A percentile compares a stretch with the other conserved stretches of the same genome.
phyloP scores from a whole-genome alignment of 1,139 yeast species.

The Kodamaea fungicola region DNA sequence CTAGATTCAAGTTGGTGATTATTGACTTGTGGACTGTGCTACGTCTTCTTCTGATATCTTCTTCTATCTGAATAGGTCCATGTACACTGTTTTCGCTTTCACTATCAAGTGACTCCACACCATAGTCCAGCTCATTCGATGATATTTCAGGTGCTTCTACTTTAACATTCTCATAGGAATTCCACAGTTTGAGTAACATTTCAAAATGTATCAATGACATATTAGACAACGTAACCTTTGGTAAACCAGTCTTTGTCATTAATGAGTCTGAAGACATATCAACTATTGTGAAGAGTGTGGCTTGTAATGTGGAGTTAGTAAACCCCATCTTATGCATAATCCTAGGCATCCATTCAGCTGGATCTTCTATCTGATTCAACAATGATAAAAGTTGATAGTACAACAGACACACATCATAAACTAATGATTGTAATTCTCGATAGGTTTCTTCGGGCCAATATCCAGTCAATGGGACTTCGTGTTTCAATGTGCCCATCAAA shows the following conservation, averaged over 20 bases:
- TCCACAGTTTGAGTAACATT: constrained; percentile 1
- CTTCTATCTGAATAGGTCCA: neutral
- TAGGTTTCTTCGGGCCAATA: constrained; percentile 35
- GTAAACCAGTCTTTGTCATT: constrained; percentile 24
- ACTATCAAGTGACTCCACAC: neutral
- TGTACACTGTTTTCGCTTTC: neutral
- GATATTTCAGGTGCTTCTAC: neutral
- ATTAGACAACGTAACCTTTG: constrained; percentile 33
- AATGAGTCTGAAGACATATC: constrained; percentile 35
- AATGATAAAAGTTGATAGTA: constrained; percentile 24
- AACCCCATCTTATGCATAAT: constrained; percentile 31
- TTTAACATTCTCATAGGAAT: neutral
- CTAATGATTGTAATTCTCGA: constrained; percentile 19
- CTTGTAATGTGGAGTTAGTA: constrained; percentile 27
- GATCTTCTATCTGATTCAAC: constrained; percentile 26
- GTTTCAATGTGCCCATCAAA: constrained; percentile 26
- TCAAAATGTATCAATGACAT: constrained; percentile 32
- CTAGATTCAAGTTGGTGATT: constrained; percentile 23
- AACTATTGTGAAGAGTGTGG: constrained; percentile 29
- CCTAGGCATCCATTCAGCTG: constrained; percentile 26
- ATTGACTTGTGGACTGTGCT: constrained; percentile 15
- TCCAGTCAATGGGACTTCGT: constrained; percentile 32
- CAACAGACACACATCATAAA: constrained; percentile 28
- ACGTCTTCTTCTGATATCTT: constrained; percentile 1
- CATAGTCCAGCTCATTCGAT: neutral